phyloP scores from a whole-genome alignment of 225 moss, liverwort and hornwort species.

The Thuidium tamariscinum region DNA sequence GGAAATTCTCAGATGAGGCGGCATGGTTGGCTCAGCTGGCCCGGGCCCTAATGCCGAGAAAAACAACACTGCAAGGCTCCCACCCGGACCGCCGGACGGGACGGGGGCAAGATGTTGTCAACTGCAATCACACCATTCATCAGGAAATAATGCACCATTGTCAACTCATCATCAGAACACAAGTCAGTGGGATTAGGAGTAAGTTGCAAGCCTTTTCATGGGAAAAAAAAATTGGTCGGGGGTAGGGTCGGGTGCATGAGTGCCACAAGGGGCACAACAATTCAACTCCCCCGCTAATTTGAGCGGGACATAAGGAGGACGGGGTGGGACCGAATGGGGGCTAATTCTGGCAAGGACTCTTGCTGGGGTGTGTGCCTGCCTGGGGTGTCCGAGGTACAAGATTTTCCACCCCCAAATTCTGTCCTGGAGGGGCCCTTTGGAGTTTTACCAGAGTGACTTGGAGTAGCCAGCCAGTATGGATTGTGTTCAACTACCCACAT shows the following conservation, averaged over 20 bases:
- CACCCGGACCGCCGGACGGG: too few species aligned
- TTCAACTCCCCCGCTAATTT: neutral
- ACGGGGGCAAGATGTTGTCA: neutral
- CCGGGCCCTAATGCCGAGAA: neutral
- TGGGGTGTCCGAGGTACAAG: neutral
- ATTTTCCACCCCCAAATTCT: neutral
- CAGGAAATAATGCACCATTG: neutral
- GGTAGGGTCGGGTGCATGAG: neutral
- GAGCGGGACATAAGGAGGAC: neutral
- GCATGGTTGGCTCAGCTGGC: neutral
- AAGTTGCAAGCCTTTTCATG: neutral
- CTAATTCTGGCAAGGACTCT: fast-evolving
- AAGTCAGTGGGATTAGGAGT: neutral
- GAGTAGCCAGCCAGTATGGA: too few species aligned
- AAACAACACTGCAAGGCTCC: neutral
- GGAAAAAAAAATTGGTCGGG: neutral
- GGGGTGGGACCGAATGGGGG: neutral
- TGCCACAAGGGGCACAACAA: neutral
- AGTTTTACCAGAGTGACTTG: neutral
- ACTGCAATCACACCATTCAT: neutral
- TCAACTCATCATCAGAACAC: neutral
- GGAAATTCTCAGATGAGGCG: neutral
- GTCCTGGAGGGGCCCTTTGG: too few species aligned
- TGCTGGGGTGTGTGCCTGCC: neutral
- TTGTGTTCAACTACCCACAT: too few species aligned